Percentiles rank a stretch among this genome's conserved stretches.
These are phyloP conservation scores for Malassezia furfur DNA, from an alignment of 1,284 basidiomycete genomes.

Conservation along the genomic window DNA sequence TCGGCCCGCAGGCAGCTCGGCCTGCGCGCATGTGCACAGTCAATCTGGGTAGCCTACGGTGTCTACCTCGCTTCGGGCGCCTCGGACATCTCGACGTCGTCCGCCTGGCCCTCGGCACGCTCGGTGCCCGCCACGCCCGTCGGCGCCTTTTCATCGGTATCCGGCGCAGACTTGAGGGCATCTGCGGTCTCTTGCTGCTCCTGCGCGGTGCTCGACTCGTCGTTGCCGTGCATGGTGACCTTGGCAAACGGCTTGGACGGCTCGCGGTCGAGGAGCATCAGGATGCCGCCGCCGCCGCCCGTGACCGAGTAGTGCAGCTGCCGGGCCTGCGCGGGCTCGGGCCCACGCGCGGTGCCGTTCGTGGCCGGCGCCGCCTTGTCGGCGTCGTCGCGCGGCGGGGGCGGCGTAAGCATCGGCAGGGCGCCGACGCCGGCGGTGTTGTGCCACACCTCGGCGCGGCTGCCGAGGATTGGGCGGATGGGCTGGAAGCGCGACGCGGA, in stretches of 20 bases:
- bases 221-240: constrained; percentile 21
- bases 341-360: not conserved
- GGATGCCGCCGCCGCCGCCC: constrained; percentile 40
- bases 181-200: constrained; percentile 1
- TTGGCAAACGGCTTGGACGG: constrained; percentile 29
- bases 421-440: constrained; percentile 14
- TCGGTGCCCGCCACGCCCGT: constrained; percentile 7
- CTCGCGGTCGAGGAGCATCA: constrained; percentile 37
- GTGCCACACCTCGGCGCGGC: constrained; percentile 23
- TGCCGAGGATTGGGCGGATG: constrained; percentile 61
- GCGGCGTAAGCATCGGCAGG: constrained; percentile 14
- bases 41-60: no score
- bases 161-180: not conserved
- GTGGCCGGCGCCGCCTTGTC: not conserved
- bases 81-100: constrained; percentile 32
- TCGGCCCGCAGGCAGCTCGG: no score
- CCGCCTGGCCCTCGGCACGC: constrained; percentile 23
- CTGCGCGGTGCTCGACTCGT: not conserved
- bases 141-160: constrained; percentile 8
- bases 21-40: no score
- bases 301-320: constrained; percentile 29
- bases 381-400: constrained; percentile 4
- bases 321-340: constrained; percentile 22
- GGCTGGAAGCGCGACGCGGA: constrained; percentile 71
- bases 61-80: constrained; percentile 15